Percentiles rank a stretch among this genome's conserved stretches.
Evolutionary conservation across 169 alveolate species (phyloP).

Genomic region (Plasmodium gallinaceum): DNA sequence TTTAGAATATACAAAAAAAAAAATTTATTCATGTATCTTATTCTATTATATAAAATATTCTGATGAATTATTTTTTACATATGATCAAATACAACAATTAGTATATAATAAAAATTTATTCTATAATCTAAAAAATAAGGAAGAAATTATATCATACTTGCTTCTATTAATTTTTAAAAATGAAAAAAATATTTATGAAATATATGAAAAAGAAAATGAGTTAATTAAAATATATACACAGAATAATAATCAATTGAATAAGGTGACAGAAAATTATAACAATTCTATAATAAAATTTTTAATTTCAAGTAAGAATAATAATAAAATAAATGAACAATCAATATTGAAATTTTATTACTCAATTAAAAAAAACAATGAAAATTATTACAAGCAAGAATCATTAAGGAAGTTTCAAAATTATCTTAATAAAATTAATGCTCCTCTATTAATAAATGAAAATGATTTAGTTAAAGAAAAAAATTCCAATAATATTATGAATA

Average conservation of each 20-base stretch:
- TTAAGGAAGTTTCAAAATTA: slow-evolving; percentile 15
- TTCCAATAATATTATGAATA: slow-evolving; percentile 53
- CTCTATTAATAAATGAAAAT: slow-evolving; percentile 19
- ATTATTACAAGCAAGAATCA: slow-evolving; percentile 52
- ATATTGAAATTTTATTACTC: slow-evolving; percentile 34
- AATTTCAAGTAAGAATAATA: not conserved
- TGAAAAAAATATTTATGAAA: slow-evolving; percentile 21
- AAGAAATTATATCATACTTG: slow-evolving; percentile 53
- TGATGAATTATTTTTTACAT: slow-evolving; percentile 19
- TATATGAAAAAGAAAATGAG: slow-evolving; percentile 15
- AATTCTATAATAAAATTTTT: not conserved
- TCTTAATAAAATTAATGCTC: slow-evolving; percentile 24
- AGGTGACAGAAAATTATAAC: not conserved
- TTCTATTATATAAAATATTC: slow-evolving; percentile 52
- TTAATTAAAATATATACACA: slow-evolving; percentile 12
- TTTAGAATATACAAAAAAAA: slow-evolving; percentile 2
- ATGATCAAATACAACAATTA: slow-evolving; percentile 40
- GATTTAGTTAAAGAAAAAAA: slow-evolving; percentile 4
- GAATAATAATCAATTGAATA: not conserved
- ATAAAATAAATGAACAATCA: not conserved
- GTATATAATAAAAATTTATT: slow-evolving; percentile 47
- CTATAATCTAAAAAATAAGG: slow-evolving; percentile 24
- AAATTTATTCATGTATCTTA: not conserved
- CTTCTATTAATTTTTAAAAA: slow-evolving; percentile 24
- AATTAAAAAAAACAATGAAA: slow-evolving; percentile 23